Percentiles rank a stretch among this genome's conserved stretches.
These are phyloP conservation scores for Dalbergia cultrata DNA, from an alignment of 306 rosid species.

Conservation along the genomic window DNA sequence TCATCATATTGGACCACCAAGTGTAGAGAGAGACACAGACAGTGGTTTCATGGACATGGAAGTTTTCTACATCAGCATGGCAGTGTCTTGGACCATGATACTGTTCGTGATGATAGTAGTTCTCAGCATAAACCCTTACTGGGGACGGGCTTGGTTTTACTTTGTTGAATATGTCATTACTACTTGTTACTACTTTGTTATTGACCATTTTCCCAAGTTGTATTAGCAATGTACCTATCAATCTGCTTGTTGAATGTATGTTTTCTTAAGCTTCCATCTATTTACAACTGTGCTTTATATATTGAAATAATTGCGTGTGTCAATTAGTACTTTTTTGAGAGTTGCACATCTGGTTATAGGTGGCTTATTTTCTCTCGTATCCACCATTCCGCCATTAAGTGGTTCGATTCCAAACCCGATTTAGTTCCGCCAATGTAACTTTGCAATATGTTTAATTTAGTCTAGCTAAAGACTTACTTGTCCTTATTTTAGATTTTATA, in stretches of 20 bases:
- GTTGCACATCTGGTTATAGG: too few relatives aligned
- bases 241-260: neutral
- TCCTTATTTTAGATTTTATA: too few relatives aligned
- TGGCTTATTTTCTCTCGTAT: too few relatives aligned
- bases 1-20: neutral
- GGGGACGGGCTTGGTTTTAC: neutral
- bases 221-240: neutral
- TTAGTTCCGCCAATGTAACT: too few relatives aligned
- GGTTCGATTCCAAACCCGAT: too few relatives aligned
- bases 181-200: neutral
- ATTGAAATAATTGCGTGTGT: neutral
- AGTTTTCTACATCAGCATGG: neutral
- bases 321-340: neutral
- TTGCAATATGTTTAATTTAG: too few relatives aligned
- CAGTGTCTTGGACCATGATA: neutral
- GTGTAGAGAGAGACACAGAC: neutral
- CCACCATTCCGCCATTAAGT: too few relatives aligned
- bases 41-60: neutral
- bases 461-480: too few relatives aligned
- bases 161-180: neutral
- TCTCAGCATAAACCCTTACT: neutral
- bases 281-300: neutral
- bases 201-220: neutral
- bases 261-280: neutral
- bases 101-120: neutral